Base-by-base conservation (phyloP, 2,329 filamentous ascomycete species). In the Cytospora paraplurivora region DNA sequence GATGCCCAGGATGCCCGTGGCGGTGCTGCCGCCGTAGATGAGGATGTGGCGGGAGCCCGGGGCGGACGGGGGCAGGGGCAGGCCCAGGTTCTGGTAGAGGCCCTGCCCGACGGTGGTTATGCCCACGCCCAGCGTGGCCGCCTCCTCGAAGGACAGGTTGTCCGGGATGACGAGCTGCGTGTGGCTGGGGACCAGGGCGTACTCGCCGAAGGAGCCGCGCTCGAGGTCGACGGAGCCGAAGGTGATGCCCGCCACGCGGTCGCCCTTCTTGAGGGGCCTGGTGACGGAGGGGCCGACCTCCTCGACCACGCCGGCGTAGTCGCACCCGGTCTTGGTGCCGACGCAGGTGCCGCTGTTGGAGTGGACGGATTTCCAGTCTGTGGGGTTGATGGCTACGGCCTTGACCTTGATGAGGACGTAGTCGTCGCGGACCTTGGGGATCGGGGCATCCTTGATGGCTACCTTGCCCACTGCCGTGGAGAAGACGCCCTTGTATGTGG, bases 1-100 rank as follows among this genome's bases (percentile, higher is more conserved):
- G 62, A 79, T 76, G 0, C 71, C 77, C 63, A 82, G 79, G 59
- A 84, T 82, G 69, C 79, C 80, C 0, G 83, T 84, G 1, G 82
- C 82, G 17, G 80, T 85, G 71, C 81, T 82, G 3, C 76, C 77
- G 32, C 77, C 79, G 47, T 80, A 78, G 61, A 78, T 76, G 37
- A 79, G 66, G 19, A 66, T 41, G 8, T 58, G 27, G 32, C 54
- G 41, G 7, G 62, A 55, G 15, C 37, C 21, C 7, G 62, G 5
- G 13, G 54, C 17, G 6, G 79, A 74, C 10, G 68, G 74, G 0
- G 86, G 85, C 3, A 85, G 72, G 0, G 79, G 76, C 0, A 84
- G 75, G 57, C 72, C 60, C 1, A 84, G 73, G 6, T 71, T 69
- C 64, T 81, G 77, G 71, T 82, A 84, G 6, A 84, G 73, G 0